These are phyloP conservation scores for Sodiomyces alkalinus DNA, from an alignment of 2,329 filamentous ascomycete genomes.

Conservation along the genomic window DNA sequence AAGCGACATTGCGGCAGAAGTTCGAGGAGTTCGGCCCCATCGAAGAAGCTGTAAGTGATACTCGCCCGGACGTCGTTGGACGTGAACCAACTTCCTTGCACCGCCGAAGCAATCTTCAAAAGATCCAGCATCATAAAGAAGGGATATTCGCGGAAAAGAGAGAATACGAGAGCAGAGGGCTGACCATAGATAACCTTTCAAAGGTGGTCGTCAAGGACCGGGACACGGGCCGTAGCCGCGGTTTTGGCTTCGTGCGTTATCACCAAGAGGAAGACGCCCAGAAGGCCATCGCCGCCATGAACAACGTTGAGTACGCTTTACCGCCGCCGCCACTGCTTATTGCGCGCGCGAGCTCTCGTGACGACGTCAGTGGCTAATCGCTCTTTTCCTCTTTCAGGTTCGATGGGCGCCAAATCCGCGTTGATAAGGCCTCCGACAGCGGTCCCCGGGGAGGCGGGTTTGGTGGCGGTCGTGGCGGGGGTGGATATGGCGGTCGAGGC, in stretches of 20 bases:
- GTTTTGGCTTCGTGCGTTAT: constrained; percentile 94
- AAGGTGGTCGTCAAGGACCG: constrained; percentile 97
- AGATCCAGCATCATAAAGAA: no score
- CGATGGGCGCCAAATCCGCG: constrained; percentile 84
- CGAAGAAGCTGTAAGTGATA: constrained; percentile 84
- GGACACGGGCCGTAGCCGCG: constrained; percentile 89
- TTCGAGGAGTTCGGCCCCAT: constrained; percentile 85
- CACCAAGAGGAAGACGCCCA: constrained; percentile 61
- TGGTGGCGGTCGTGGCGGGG: constrained; percentile 25
- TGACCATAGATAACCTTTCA: constrained; percentile 1
- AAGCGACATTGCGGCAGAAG: constrained; percentile 70
- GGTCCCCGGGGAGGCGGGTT: constrained; percentile 45
- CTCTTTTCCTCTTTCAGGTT: constrained; percentile 42
- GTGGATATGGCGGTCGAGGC: constrained; percentile 22
- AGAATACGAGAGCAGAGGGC: constrained; percentile 1
- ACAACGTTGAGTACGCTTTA: constrained; percentile 67
- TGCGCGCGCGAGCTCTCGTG: neutral
- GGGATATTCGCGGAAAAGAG: no score
- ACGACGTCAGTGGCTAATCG: constrained; percentile 1
- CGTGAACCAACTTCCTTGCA: constrained; percentile 6
- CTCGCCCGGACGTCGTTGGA: neutral
- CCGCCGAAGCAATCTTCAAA: constrained; percentile 4
- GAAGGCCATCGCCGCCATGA: constrained; percentile 63
- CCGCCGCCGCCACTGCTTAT: no score
- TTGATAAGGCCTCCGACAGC: constrained; percentile 86